phyloP scores from a whole-genome alignment of 2,329 filamentous ascomycete genomes.

The Trichophyton mentagrophytes region DNA sequence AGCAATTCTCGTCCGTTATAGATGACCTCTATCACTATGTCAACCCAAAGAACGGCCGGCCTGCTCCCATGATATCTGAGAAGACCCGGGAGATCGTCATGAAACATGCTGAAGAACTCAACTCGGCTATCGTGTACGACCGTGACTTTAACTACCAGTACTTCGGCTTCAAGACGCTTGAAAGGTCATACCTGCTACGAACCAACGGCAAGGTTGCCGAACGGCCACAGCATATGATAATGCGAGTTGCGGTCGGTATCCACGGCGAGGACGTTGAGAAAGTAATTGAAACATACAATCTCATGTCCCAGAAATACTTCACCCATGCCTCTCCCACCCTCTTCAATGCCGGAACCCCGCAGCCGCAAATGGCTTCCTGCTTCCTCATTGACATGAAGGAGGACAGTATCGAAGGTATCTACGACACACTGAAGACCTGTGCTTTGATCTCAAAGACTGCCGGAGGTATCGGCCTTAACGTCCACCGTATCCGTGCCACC shows the following conservation, averaged over 20 bases:
- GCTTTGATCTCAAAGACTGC: slow-evolving; percentile 99
- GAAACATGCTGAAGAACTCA: slow-evolving; percentile 91
- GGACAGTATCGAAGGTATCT: slow-evolving; percentile 98
- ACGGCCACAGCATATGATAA: slow-evolving; percentile 97
- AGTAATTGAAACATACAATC: slow-evolving; percentile 93
- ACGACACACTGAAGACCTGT: slow-evolving; percentile 97
- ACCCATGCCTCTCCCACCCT: slow-evolving; percentile 95
- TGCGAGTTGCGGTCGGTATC: slow-evolving; percentile 96
- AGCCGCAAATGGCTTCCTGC: slow-evolving; percentile 90
- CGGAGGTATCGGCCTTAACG: slow-evolving; percentile 91
- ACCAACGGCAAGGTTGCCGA: slow-evolving; percentile 93
- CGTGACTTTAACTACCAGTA: slow-evolving; percentile 99
- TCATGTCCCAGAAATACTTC: slow-evolving; percentile 98
- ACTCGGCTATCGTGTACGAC: slow-evolving; percentile 98
- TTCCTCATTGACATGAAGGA: slow-evolving; percentile 99
- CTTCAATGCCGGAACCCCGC: slow-evolving; percentile 93
- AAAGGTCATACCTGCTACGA: slow-evolving; percentile 92
- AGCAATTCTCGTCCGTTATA: slow-evolving; percentile 95
- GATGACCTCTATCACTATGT: slow-evolving; percentile 89
- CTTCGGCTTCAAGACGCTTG: slow-evolving; percentile 98
- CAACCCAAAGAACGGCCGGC: slow-evolving; percentile 77
- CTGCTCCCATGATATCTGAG: slow-evolving; percentile 89
- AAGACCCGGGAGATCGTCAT: slow-evolving; percentile 85
- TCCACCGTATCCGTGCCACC: slow-evolving; percentile 91
- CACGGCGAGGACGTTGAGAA: slow-evolving; percentile 91